These are phyloP conservation scores for Nephromyces sp. DNA, from an alignment of 169 alveolate genomes.

Conservation along the genomic window DNA sequence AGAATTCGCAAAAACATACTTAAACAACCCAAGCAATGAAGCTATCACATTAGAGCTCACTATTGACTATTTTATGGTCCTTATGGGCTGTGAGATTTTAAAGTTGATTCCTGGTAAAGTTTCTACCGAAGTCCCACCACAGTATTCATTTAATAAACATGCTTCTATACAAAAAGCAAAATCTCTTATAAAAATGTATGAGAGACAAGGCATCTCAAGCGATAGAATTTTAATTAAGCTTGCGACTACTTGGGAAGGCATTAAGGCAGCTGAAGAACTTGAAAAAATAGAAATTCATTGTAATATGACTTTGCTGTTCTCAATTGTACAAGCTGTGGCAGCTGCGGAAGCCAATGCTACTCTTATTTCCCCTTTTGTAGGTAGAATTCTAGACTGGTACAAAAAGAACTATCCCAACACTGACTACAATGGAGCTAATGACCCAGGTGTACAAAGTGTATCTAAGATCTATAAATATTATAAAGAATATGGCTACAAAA, in stretches of 20 bases:
- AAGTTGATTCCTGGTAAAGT: slow-evolving; percentile 66
- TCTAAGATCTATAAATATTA: slow-evolving; percentile 55
- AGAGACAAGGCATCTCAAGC: slow-evolving; percentile 48
- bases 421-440: slow-evolving; percentile 35
- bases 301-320: slow-evolving; percentile 66
- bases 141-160: slow-evolving; percentile 56
- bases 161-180: slow-evolving; percentile 25
- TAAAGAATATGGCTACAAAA: slow-evolving; percentile 50
- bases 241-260: slow-evolving; percentile 81
- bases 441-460: slow-evolving; percentile 70
- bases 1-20: not conserved
- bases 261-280: slow-evolving; percentile 60
- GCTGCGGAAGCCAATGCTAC: slow-evolving; percentile 71
- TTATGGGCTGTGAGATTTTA: slow-evolving; percentile 61
- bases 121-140: slow-evolving; percentile 70
- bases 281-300: slow-evolving; percentile 60
- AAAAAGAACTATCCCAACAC: slow-evolving; percentile 35
- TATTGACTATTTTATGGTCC: slow-evolving; percentile 53
- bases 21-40: not conserved
- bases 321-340: slow-evolving; percentile 57
- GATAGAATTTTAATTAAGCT: slow-evolving; percentile 61
- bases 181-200: slow-evolving; percentile 45
- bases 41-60: slow-evolving; percentile 23
- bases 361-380: slow-evolving; percentile 72
- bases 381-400: slow-evolving; percentile 70